Percentiles rank a stretch among this genome's conserved stretches.
Conservation (phyloP, 1,284 basidiomycete genomes). For the Coniophora puteana region DNA sequence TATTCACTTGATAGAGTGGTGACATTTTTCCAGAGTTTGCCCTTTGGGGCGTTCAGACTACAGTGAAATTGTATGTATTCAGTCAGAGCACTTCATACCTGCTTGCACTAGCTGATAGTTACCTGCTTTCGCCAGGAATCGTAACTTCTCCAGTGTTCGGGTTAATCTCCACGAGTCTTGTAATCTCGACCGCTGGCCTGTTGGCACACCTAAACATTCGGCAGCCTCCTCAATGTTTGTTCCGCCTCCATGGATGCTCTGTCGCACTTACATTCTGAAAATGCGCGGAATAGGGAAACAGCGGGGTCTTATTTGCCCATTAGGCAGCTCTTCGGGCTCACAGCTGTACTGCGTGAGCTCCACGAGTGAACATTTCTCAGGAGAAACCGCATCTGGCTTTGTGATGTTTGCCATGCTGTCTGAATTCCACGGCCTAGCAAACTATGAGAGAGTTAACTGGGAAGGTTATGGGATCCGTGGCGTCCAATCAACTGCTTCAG, state of each 20-base stretch:
- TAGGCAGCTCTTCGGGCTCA: conserved; percentile 31
- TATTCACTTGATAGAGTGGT: conserved; percentile 22
- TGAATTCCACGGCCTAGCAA: too few relatives aligned
- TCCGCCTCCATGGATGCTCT: neutral
- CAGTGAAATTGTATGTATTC: conserved; percentile 26
- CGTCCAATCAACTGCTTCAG: too few relatives aligned
- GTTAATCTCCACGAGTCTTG: conserved; percentile 53
- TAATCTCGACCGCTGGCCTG: conserved; percentile 67
- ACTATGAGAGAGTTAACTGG: too few relatives aligned
- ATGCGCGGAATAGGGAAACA: conserved; percentile 72
- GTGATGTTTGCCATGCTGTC: too few relatives aligned
- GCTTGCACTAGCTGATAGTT: conserved; percentile 19
- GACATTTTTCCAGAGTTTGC: conserved; percentile 51
- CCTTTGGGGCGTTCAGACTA: conserved; percentile 40
- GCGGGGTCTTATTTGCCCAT: conserved; percentile 36
- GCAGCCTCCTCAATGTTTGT: conserved; percentile 6
- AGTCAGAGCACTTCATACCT: neutral
- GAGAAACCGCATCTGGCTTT: too few relatives aligned
- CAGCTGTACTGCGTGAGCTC: conserved; percentile 73
- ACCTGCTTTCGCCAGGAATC: conserved; percentile 47
- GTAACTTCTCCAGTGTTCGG: conserved; percentile 59
- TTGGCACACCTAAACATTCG: conserved; percentile 51
- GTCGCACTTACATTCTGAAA: conserved; percentile 59
- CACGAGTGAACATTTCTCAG: too few relatives aligned
- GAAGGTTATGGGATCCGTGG: too few relatives aligned